A percentile compares a stretch with the other conserved stretches of the same genome.
Conservation (phyloP, 768 basidiomycete species). For the Russula foetens region DNA sequence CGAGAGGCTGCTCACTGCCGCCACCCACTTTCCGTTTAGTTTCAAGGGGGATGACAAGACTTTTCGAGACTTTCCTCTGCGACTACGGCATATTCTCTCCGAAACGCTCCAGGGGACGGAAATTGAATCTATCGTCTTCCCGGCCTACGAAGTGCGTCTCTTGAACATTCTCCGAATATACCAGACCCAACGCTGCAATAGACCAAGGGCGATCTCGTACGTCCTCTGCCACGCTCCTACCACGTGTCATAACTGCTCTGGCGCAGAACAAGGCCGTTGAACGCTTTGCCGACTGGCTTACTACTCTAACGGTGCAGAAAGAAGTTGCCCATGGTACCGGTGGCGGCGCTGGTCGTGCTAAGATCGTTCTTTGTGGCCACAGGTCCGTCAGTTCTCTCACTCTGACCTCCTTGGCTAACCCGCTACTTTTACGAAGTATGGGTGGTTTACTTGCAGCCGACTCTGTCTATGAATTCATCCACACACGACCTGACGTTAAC, state of each 20-base stretch:
- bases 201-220: constrained; percentile 87
- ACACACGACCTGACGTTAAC: constrained; percentile 51
- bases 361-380: constrained; percentile 84
- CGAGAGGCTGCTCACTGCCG: not conserved
- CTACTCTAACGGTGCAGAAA: constrained; percentile 75
- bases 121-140: constrained; percentile 78
- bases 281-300: constrained; percentile 88
- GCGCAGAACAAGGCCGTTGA: constrained; percentile 46
- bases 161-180: not conserved
- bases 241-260: not conserved
- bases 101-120: constrained; percentile 47
- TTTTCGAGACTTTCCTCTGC: constrained; percentile 69
- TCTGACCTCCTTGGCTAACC: not conserved
- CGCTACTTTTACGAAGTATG: constrained; percentile 49
- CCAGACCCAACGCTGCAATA: constrained; percentile 24
- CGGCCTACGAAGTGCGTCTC: constrained; percentile 69
- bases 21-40: constrained; percentile 22
- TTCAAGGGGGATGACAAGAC: constrained; percentile 62
- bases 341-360: constrained; percentile 65
- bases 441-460: constrained; percentile 88
- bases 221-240: constrained; percentile 22
- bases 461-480: constrained; percentile 62
- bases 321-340: constrained; percentile 70
- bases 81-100: constrained; percentile 68
- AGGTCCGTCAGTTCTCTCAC: constrained; percentile 39